Evolutionary conservation across 108 stramenopile species (phyloP).

Genomic region (Nitzschia palea): DNA sequence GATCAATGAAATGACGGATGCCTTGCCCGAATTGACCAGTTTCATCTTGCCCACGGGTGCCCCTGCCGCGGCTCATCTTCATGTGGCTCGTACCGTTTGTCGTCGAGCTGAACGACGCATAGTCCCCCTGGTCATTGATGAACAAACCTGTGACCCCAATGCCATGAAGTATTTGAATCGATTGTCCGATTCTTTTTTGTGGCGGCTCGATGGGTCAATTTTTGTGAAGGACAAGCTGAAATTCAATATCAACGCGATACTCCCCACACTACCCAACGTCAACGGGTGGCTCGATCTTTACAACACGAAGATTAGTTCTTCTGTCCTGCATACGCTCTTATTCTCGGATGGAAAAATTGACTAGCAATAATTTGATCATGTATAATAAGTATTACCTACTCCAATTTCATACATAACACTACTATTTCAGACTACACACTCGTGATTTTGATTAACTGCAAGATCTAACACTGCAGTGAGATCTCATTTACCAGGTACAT

Average conservation of each 20-base stretch:
- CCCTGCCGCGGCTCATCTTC: slow-evolving; percentile 57
- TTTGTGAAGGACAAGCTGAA: slow-evolving; percentile 59
- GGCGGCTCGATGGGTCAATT: slow-evolving; percentile 77
- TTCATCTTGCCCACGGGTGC: slow-evolving; percentile 84
- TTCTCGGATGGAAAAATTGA: no score
- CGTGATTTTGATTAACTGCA: no score
- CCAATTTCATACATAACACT: no score
- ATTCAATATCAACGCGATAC: slow-evolving; percentile 56
- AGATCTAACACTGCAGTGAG: no score
- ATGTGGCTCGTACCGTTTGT: slow-evolving; percentile 83
- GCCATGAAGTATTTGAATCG: slow-evolving; percentile 80
- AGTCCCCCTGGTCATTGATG: slow-evolving; percentile 44
- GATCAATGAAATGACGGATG: slow-evolving; percentile 81
- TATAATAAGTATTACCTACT: not conserved
- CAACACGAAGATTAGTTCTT: slow-evolving; percentile 4
- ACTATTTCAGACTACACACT: no score
- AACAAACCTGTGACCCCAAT: slow-evolving; percentile 59
- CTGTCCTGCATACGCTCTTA: no score
- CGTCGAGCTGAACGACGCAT: slow-evolving; percentile 81
- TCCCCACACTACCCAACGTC: slow-evolving; percentile 4
- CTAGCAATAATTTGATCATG: not conserved
- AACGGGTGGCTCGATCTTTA: slow-evolving; percentile 19
- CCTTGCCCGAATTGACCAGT: slow-evolving; percentile 73
- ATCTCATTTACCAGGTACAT: no score
- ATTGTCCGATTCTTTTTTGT: slow-evolving; percentile 83